These are phyloP conservation scores for Delitschia confertaspora DNA, from an alignment of 495 filamentous ascomycete genomes.

Conservation along the genomic window DNA sequence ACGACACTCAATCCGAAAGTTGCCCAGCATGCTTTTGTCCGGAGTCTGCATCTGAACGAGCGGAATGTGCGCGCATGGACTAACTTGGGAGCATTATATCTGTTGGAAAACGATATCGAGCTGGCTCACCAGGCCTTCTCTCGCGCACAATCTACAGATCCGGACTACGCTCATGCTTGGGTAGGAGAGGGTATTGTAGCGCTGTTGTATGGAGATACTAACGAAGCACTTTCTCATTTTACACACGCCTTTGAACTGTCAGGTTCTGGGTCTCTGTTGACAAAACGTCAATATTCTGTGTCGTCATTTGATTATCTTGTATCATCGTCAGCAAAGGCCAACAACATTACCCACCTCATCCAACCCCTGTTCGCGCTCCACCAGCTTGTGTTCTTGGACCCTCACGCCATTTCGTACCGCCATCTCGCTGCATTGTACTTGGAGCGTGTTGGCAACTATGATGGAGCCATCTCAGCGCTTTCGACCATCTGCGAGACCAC, in stretches of 20 bases:
- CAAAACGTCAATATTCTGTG: conserved; percentile 66
- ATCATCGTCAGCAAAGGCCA: conserved; percentile 43
- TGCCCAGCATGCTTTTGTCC: conserved; percentile 88
- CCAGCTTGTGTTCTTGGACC: conserved; percentile 62
- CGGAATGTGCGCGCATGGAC: conserved; percentile 74
- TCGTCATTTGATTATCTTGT: conserved; percentile 73
- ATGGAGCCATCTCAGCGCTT: conserved; percentile 56
- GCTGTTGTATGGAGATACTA: conserved; percentile 56
- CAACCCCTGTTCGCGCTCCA: conserved; percentile 80
- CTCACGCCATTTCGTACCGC: conserved; percentile 56
- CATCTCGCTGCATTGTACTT: conserved; percentile 74
- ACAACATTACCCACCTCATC: conserved; percentile 53
- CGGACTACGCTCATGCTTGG: conserved; percentile 88
- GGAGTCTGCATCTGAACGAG: conserved; percentile 88
- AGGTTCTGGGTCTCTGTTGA: conserved; percentile 57
- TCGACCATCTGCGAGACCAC: conserved; percentile 54
- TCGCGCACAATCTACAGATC: conserved; percentile 84
- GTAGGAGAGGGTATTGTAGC: conserved; percentile 85
- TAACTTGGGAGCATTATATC: conserved; percentile 78
- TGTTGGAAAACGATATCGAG: conserved; percentile 70
- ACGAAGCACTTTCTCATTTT: conserved; percentile 74
- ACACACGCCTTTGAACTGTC: conserved; percentile 95
- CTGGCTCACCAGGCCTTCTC: conserved; percentile 85
- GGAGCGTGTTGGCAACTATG: conserved; percentile 63
- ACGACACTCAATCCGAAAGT: conserved; percentile 75